Conservation (phyloP, 2,329 filamentous ascomycete species). For the Nothophoma quercina region DNA sequence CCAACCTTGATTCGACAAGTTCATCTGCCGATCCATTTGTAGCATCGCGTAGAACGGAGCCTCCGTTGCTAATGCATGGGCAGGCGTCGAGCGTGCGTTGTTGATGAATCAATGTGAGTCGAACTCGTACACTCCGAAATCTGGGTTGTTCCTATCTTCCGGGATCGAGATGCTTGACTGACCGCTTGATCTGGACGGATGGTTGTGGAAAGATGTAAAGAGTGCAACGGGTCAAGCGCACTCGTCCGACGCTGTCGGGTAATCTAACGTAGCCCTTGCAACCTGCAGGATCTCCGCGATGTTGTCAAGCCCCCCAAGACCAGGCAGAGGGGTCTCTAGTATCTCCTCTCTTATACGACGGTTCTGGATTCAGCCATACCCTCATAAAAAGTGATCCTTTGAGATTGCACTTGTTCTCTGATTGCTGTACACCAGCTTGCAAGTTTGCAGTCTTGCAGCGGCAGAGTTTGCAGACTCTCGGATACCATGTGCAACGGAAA, state of each 20-base stretch:
- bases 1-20: neutral
- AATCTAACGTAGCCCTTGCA: no score
- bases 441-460: neutral
- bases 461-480: constrained; percentile 3
- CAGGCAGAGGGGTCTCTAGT: neutral
- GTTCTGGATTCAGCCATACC: neutral
- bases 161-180: no score
- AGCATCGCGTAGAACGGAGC: neutral
- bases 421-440: neutral
- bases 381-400: neutral
- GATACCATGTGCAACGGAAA: constrained; percentile 6
- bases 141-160: neutral
- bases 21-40: neutral
- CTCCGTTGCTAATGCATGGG: neutral
- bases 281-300: no score
- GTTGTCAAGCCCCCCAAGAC: no score
- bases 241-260: no score
- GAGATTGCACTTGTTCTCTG: neutral
- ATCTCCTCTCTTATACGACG: neutral
- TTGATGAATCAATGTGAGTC: neutral
- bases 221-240: no score
- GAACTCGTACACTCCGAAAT: neutral
- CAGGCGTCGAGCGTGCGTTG: neutral
- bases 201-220: no score
- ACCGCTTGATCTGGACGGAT: no score